Evolutionary conservation across 164 flowering plant species (phyloP).

Genomic region (Tetracentron sinense): DNA sequence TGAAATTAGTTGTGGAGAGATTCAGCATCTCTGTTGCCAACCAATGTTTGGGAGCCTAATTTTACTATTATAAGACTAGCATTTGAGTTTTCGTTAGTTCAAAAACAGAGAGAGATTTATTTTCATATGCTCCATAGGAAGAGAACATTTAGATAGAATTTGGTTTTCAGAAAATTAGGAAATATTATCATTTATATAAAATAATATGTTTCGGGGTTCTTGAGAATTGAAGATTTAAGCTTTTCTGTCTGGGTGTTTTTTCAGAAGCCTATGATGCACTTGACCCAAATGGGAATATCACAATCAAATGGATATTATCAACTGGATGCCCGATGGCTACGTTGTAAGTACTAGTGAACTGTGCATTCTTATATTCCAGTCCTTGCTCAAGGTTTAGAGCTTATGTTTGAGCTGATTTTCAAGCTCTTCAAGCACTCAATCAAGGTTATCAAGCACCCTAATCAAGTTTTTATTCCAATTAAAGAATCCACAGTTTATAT

Average conservation of each 20-base stretch:
- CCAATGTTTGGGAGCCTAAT: too few species aligned
- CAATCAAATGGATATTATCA: conserved; percentile 51
- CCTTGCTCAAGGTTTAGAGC: background rate
- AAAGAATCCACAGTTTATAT: background rate
- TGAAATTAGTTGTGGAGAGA: background rate
- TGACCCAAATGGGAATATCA: conserved; percentile 53
- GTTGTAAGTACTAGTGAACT: conserved; percentile 29
- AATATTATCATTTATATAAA: background rate
- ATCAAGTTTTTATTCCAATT: background rate
- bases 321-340: conserved; percentile 56
- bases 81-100: too few species aligned
- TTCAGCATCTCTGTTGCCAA: background rate
- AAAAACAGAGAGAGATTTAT: too few species aligned
- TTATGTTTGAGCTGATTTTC: background rate
- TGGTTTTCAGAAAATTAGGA: background rate
- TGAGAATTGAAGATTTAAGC: background rate
- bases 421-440: background rate
- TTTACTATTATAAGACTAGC: too few species aligned
- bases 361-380: background rate
- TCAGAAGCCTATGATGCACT: conserved; percentile 47
- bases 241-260: background rate
- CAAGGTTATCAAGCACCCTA: background rate
- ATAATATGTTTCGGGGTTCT: background rate
- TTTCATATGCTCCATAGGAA: too few species aligned
- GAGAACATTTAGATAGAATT: background rate